Evolutionary conservation across 768 basidiomycete genomes (phyloP).

Genomic region (Podaxis carcinomalis): DNA sequence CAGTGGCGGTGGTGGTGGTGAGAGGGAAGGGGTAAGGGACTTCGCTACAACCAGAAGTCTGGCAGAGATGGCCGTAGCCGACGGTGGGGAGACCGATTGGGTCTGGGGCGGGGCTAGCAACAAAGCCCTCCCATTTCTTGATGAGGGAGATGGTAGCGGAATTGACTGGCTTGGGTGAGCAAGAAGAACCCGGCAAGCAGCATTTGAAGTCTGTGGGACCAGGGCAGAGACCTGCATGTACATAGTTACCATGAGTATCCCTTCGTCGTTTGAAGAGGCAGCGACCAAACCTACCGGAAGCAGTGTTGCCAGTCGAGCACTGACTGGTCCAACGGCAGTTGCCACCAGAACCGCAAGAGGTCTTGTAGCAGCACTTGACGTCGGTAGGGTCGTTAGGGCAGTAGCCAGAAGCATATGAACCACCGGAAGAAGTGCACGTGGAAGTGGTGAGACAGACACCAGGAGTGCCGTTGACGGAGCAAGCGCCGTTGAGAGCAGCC

Average conservation of each 20-base stretch:
- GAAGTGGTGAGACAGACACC: conserved; percentile 23
- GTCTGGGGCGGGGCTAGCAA: conserved; percentile 27
- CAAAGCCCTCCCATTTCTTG: conserved; percentile 32
- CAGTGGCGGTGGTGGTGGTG: conserved; percentile 23
- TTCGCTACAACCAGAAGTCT: conserved; percentile 25
- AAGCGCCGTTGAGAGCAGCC: conserved; percentile 21
- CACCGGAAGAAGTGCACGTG: conserved; percentile 19
- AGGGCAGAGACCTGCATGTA: conserved; percentile 21
- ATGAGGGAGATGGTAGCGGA: conserved; percentile 25
- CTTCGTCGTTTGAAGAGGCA: not conserved
- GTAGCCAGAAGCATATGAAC: conserved; percentile 19
- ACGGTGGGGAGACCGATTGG: conserved; percentile 32
- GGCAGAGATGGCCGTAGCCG: conserved; percentile 32
- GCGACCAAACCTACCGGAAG: conserved; percentile 15
- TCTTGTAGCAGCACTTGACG: conserved; percentile 25
- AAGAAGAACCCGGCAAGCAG: conserved; percentile 17
- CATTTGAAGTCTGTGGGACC: conserved; percentile 24
- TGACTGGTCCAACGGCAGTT: conserved; percentile 22
- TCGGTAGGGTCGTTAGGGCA: conserved; percentile 25
- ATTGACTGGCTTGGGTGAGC: conserved; percentile 22
- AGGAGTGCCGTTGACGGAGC: conserved; percentile 20
- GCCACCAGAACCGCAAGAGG: conserved; percentile 21
- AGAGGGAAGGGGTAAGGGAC: conserved; percentile 31
- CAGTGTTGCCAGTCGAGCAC: conserved; percentile 19
- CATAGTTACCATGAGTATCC: not conserved